Evolutionary conservation across 805 yeast species (phyloP).

Genomic region (Kuraishia floccosa): DNA sequence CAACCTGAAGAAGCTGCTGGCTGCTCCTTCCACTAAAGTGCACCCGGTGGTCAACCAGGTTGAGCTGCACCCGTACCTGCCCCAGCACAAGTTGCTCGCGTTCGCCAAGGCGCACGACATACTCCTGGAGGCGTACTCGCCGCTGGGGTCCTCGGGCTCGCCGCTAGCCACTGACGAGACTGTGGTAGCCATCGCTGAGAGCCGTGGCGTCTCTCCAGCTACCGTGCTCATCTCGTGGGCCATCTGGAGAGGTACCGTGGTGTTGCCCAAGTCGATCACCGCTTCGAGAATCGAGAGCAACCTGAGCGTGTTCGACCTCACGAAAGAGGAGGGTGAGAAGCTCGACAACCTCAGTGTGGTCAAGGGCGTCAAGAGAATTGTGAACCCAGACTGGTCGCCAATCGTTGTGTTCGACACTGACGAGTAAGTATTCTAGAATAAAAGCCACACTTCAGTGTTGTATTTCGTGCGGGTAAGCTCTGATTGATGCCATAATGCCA

Average conservation of each 20-base stretch:
- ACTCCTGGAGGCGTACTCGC: slow-evolving; percentile 64
- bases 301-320: slow-evolving; percentile 20
- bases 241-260: slow-evolving; percentile 40
- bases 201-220: slow-evolving; percentile 31
- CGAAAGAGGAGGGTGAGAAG: slow-evolving; percentile 22
- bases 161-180: slow-evolving; percentile 36
- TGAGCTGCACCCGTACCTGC: slow-evolving; percentile 62
- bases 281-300: slow-evolving; percentile 29
- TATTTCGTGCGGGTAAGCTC: no score
- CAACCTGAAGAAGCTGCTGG: slow-evolving; percentile 38
- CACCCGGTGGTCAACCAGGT: slow-evolving; percentile 67
- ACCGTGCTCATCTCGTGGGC: slow-evolving; percentile 50
- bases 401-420: slow-evolving; percentile 8
- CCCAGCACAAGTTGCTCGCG: slow-evolving; percentile 47
- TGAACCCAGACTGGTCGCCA: slow-evolving; percentile 11
- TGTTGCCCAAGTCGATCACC: slow-evolving; percentile 38
- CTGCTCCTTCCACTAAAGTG: slow-evolving; percentile 30
- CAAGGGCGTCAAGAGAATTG: slow-evolving; percentile 16
- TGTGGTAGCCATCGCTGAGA: slow-evolving; percentile 31
- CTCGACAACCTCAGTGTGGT: slow-evolving; percentile 19
- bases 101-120: slow-evolving; percentile 43
- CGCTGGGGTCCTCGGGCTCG: slow-evolving; percentile 53
- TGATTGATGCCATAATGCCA: no score
- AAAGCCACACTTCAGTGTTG: no score
- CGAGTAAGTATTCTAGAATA: no score